Base-by-base conservation (phyloP, 2,329 filamentous ascomycete genomes). In the Dendrostoma leiphaemia region DNA sequence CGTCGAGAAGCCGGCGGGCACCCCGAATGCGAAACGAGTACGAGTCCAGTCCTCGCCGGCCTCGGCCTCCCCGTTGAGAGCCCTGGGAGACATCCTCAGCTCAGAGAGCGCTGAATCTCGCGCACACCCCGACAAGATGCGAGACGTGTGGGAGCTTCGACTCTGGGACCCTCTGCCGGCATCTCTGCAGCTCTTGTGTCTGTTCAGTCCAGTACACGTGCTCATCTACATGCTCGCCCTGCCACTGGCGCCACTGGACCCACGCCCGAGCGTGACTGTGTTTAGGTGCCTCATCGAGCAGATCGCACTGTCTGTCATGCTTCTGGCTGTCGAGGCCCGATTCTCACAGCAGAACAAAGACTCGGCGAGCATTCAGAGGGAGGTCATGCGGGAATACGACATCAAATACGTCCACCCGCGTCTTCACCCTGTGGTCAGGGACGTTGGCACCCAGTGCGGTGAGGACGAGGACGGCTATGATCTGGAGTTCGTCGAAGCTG, bases 361-460 rank as follows among this genome's bases (percentile, higher is more conserved):
- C 69, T 84, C 83, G 2, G 80, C 85, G 2, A 80, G 97, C 44
- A 88, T 99, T 55, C 91, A 96, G 62, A 91, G 88, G 63, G 90
- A 97, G 71, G 93, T 97, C 5, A 80, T 97, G 72, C 87, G 91
- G 67, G 94, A 99, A 72, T 99, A 99, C 67, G 91, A 97, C 67
- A 90, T 85, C 62, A 99, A 99, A 74, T 97, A 88, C 65, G 94
- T 99, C 1, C 91, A 95, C 65, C 94, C 94, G 2, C 82, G 86
- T 10, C 82, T 96, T n/a, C 89, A 95, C 62, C 89, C 88, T 7
- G 77, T 89, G 5, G 89, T 95, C 60, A 74, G 82, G 51, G 81
- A 84, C 83, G 91, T 93, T 1, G 89, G 84, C 6, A 94, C 89
- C 1, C 93, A 97, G 69, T 86, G 88, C 55, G 84, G 83, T 0